Base-by-base conservation (phyloP, 164 flowering plant genomes). In the Aristolochia californica region DNA sequence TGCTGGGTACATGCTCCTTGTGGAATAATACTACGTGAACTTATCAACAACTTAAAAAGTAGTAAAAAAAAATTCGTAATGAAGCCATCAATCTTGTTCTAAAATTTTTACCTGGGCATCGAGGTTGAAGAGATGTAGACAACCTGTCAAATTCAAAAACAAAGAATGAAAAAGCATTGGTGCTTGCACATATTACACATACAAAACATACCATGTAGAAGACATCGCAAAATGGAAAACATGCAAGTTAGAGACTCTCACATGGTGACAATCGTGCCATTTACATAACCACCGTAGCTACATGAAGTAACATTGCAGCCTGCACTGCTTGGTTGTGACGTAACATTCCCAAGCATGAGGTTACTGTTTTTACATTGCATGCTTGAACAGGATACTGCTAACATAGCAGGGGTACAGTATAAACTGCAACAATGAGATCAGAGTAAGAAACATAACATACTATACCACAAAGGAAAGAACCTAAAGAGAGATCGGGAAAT, bases 281-380 rank as follows among this genome's bases (percentile, higher is more conserved):
- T 94, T 38, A 76, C 87, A 69, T 63, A 80, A 30, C 99, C 97
- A 65, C 70, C 72, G 68, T 90, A 94, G 28, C 66, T 62, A 70
- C 97, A 90, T 27, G 97, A 70, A 25, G 86, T 83, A 48, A 94
- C 93, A 70, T 79, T 90, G 79, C 97, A 94, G 44, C 97, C 99
- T 48, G 64, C 97, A 64, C 81, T 67, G 21, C 80, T 74, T 59
- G 74, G 86, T 59, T 84, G 84, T 0, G 59, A 30, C 0, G 91
- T 84, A 16, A 71, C 57, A 66, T 90, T 90, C 59, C 99, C 99
- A 9, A 94, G 72, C 84, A 86, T 87, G 59, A 94, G 88, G 59
- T 87, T 88, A 53, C 95, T 88, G 60, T 78, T 82, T 56, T 58
- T 76, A 69, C 99, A 94, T 68, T 90, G 99, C 96, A 94, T 90